Conservation (phyloP, 1,284 basidiomycete species). For the Austropuccinia psidii region DNA sequence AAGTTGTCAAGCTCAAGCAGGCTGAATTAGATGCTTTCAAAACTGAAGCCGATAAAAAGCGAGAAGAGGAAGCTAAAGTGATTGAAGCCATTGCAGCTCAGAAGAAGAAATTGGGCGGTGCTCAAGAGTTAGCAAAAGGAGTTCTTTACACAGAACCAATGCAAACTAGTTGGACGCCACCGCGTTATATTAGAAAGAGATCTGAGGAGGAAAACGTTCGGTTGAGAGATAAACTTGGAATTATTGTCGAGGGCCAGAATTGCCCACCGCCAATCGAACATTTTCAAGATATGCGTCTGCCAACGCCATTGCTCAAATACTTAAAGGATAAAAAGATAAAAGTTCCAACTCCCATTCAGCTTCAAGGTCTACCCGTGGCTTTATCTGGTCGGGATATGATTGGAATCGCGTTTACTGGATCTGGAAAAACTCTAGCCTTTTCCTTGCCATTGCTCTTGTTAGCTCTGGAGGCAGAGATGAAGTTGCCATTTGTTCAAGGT, state of each 20-base stretch:
- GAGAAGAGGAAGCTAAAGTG: slow-evolving; percentile 82
- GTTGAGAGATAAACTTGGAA: slow-evolving; percentile 81
- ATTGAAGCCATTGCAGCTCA: slow-evolving; percentile 82
- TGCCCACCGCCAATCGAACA: slow-evolving; percentile 89
- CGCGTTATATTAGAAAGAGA: slow-evolving; percentile 68
- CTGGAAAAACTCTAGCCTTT: slow-evolving; percentile 51
- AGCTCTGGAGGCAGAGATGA: slow-evolving; percentile 82
- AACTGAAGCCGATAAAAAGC: slow-evolving; percentile 60
- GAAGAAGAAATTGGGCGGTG: slow-evolving; percentile 73
- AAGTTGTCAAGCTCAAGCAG: slow-evolving; percentile 76
- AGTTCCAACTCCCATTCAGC: slow-evolving; percentile 86
- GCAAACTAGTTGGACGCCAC: slow-evolving; percentile 73
- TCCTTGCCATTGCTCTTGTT: slow-evolving; percentile 59
- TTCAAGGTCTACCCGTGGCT: slow-evolving; percentile 94
- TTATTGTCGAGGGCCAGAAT: slow-evolving; percentile 71
- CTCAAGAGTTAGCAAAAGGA: slow-evolving; percentile 84
- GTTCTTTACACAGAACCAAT: slow-evolving; percentile 82
- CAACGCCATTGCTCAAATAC: slow-evolving; percentile 69
- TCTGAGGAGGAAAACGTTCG: slow-evolving; percentile 62
- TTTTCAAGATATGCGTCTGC: slow-evolving; percentile 98
- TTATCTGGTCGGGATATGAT: slow-evolving; percentile 51
- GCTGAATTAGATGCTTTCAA: slow-evolving; percentile 50
- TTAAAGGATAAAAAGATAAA: slow-evolving; percentile 77
- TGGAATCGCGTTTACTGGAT: slow-evolving; percentile 51
- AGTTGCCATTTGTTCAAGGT: slow-evolving; percentile 77